phyloP scores from a whole-genome alignment of 2,329 filamentous ascomycete species.

The Huntiella omanensis region DNA sequence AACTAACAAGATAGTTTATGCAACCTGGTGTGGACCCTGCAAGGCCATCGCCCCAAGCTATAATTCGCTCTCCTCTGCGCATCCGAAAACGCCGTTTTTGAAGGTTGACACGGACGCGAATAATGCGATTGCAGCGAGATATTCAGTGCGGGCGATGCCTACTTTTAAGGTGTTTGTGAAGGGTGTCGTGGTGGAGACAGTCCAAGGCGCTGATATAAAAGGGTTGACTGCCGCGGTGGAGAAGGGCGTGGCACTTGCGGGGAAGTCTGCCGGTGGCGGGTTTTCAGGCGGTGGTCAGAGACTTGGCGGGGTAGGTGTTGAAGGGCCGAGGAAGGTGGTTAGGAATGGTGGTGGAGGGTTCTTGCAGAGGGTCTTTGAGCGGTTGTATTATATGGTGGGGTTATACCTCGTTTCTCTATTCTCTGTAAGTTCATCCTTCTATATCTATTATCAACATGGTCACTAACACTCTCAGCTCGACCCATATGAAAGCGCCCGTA shows the following conservation, averaged over 20 bases:
- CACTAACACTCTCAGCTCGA: constrained; percentile 29
- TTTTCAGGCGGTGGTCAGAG: constrained; percentile 37
- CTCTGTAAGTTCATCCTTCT: constrained; percentile 25
- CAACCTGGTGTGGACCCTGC: constrained; percentile 89
- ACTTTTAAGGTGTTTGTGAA: constrained; percentile 85
- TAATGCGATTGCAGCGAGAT: constrained; percentile 53
- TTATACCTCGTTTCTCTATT: constrained; percentile 44
- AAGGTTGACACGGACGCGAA: constrained; percentile 85
- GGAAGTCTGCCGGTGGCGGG: constrained; percentile 23
- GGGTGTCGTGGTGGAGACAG: constrained; percentile 51
- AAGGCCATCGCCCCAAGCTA: constrained; percentile 82
- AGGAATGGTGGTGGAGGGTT: constrained; percentile 15
- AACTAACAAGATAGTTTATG: constrained; percentile 48
- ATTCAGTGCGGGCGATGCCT: constrained; percentile 74
- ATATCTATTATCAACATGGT: no score
- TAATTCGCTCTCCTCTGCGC: constrained; percentile 61
- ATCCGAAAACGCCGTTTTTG: constrained; percentile 70
- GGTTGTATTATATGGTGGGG: constrained; percentile 38
- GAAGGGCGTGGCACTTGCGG: constrained; percentile 40
- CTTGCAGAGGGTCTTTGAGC: constrained; percentile 35
- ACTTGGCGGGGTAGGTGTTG: constrained; percentile 26
- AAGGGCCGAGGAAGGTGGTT: constrained; percentile 11
- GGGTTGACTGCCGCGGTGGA: constrained; percentile 60
- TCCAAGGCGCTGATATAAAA: constrained; percentile 63
- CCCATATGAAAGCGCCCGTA: constrained; percentile 40